Evolutionary conservation across 2,329 filamentous ascomycete species (phyloP).

Genomic region (Clarireedia paspali): DNA sequence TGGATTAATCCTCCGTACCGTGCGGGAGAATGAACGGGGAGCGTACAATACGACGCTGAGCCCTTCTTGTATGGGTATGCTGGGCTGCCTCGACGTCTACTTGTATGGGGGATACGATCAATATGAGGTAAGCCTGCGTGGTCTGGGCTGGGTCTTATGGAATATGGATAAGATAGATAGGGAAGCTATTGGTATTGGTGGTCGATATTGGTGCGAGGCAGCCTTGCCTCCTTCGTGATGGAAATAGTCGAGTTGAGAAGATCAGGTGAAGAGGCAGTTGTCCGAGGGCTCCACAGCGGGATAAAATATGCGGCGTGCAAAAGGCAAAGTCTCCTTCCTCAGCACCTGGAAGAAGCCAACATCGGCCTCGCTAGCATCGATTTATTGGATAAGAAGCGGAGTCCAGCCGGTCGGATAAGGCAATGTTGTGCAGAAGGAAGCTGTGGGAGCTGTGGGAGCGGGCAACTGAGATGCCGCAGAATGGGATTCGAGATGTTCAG

Average conservation of each 20-base stretch:
- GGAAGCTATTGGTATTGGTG: too few species aligned
- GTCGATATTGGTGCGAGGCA: too few species aligned
- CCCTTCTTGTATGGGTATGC: slow-evolving; percentile 2
- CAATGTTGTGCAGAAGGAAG: not conserved
- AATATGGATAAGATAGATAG: not conserved
- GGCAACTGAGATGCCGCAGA: not conserved
- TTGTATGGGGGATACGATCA: not conserved
- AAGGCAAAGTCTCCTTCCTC: not conserved
- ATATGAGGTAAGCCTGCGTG: slow-evolving; percentile 1
- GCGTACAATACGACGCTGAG: slow-evolving; percentile 3
- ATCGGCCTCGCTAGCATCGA: slow-evolving; percentile 1
- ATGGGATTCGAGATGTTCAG: not conserved
- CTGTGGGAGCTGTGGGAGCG: slow-evolving; percentile 2
- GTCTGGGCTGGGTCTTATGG: not conserved
- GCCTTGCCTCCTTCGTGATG: not conserved
- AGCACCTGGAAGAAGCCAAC: not conserved
- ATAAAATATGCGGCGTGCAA: not conserved
- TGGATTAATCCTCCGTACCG: not conserved
- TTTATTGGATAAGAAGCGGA: slow-evolving; percentile 4
- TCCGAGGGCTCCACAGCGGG: not conserved
- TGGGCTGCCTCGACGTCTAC: not conserved
- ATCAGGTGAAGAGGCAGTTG: not conserved
- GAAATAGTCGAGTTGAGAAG: not conserved
- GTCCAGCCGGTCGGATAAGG: slow-evolving; percentile 1
- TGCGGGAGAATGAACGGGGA: slow-evolving; percentile 1